Percentiles rank a stretch among this genome's conserved stretches.
These are phyloP conservation scores for Ampelomyces quisqualis DNA, from an alignment of 2,329 filamentous ascomycete genomes.

Conservation along the genomic window DNA sequence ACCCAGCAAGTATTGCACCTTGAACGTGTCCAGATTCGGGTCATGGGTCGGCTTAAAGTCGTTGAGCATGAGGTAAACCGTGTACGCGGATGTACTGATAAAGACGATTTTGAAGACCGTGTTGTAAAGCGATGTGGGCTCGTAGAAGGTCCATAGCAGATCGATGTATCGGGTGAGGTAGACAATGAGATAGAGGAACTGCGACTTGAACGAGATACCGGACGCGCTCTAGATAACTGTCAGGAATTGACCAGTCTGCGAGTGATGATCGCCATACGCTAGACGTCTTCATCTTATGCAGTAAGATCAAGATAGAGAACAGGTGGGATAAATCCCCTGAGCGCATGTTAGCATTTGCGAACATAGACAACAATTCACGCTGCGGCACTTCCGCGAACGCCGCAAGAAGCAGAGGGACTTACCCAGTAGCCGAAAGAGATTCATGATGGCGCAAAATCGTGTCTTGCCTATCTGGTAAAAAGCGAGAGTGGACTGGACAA, in stretches of 20 bases:
- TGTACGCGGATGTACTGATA: conserved; percentile 86
- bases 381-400: conserved; percentile 1
- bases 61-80: conserved; percentile 96
- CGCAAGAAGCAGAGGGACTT: conserved; percentile 28
- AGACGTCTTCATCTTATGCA: conserved; percentile 90
- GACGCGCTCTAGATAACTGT: conserved; percentile 72
- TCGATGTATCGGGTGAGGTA: conserved; percentile 92
- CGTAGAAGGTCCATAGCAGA: conserved; percentile 79
- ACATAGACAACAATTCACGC: neutral
- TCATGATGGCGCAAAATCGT: conserved; percentile 55
- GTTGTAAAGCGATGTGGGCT: conserved; percentile 75
- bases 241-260: conserved; percentile 12
- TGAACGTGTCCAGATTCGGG: conserved; percentile 95
- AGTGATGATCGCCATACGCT: conserved; percentile 62
- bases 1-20: conserved; percentile 88
- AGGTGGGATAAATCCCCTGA: conserved; percentile 94
- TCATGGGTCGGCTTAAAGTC: conserved; percentile 98
- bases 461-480: conserved; percentile 20
- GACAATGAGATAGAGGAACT: conserved; percentile 90
- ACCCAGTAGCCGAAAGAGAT: conserved; percentile 70
- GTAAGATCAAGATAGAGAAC: conserved; percentile 86
- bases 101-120: conserved; percentile 95
- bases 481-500: conserved; percentile 18
- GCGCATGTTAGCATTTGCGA: conserved; percentile 29
- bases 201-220: conserved; percentile 98